These are phyloP conservation scores for Fistulinella cinereoalba DNA, from an alignment of 1,284 basidiomycete species.

Conservation along the genomic window DNA sequence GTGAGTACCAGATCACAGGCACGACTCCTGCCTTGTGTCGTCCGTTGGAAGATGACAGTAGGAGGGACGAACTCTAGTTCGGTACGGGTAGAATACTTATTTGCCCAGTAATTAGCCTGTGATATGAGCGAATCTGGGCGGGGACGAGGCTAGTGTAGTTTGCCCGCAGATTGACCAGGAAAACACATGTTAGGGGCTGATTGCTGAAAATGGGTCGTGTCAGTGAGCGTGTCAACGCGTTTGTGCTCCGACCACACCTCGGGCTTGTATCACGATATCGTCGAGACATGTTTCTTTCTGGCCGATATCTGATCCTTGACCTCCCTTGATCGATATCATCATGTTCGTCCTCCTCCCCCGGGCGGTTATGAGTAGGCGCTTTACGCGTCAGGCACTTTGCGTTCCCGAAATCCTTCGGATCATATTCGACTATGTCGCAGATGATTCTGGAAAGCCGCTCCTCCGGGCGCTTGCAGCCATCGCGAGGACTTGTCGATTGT, in stretches of 20 bases:
- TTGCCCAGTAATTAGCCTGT: too few species aligned
- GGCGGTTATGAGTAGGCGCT: background rate
- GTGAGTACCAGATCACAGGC: slow-evolving; percentile 89
- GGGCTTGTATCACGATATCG: background rate
- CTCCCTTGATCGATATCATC: background rate
- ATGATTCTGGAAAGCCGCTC: slow-evolving; percentile 14
- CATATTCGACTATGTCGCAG: slow-evolving; percentile 20
- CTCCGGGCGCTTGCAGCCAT: slow-evolving; percentile 17
- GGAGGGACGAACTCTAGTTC: slow-evolving; percentile 53
- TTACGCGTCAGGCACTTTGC: slow-evolving; percentile 16
- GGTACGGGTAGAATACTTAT: slow-evolving; percentile 4
- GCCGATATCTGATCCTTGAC: background rate
- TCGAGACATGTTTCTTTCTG: too few species aligned
- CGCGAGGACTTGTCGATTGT: slow-evolving; percentile 24
- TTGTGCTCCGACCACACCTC: background rate
- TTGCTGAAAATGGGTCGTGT: background rate
- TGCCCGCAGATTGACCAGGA: too few species aligned
- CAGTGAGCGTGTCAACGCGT: slow-evolving; percentile 1
- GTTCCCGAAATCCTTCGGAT: slow-evolving; percentile 24
- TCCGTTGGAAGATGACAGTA: slow-evolving; percentile 48
- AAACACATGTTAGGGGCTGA: background rate
- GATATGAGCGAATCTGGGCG: too few species aligned
- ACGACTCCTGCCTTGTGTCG: slow-evolving; percentile 89
- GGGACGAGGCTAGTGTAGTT: too few species aligned
- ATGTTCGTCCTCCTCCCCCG: slow-evolving; percentile 11